Conservation (phyloP, 345 rosid genomes). For the Lepidium sativum region DNA sequence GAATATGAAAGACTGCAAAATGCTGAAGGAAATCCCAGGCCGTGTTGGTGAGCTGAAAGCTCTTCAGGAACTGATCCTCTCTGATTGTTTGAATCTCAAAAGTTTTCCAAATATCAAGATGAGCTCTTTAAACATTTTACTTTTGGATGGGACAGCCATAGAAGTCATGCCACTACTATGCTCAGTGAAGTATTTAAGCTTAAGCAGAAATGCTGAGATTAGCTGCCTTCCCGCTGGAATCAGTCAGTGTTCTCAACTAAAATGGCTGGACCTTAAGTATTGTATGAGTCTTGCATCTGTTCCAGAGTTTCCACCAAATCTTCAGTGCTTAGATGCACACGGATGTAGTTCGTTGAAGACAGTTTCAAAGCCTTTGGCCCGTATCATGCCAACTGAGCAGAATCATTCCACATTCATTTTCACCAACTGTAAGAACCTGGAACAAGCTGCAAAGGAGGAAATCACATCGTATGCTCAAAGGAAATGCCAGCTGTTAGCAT, state of each 20-base stretch:
- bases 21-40: background rate
- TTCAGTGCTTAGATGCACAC: slow-evolving; percentile 6
- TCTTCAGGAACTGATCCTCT: slow-evolving; percentile 15
- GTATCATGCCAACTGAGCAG: background rate
- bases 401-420: background rate
- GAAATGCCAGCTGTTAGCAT: background rate
- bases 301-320: slow-evolving; percentile 18
- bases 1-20: slow-evolving; percentile 13
- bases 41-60: background rate
- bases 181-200: background rate
- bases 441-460: background rate
- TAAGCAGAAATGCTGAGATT: slow-evolving; percentile 2
- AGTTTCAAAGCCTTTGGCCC: slow-evolving; percentile 2
- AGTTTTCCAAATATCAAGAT: background rate
- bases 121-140: background rate
- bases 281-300: slow-evolving; percentile 3
- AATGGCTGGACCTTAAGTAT: slow-evolving; percentile 16
- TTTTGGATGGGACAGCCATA: slow-evolving; percentile 12
- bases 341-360: slow-evolving; percentile 5
- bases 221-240: background rate
- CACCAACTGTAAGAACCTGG: slow-evolving; percentile 3
- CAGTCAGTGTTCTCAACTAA: background rate
- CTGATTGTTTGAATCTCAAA: background rate
- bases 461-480: slow-evolving; percentile 1
- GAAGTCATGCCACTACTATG: background rate